Base-by-base conservation (phyloP, 306 rosid genomes). In the Quercus variabilis region DNA sequence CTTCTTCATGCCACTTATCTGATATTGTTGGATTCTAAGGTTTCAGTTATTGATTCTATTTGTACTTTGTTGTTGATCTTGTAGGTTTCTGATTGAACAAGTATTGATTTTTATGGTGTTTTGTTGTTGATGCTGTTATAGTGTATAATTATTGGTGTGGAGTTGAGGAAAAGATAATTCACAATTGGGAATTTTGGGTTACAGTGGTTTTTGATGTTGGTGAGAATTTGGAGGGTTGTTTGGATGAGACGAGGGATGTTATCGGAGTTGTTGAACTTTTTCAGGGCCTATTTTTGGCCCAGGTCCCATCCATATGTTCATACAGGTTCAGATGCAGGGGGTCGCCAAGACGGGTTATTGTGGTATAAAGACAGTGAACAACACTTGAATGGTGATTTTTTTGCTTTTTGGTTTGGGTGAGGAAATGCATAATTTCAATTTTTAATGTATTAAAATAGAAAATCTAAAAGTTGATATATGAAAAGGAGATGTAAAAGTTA, bases 211-310 rank as follows among this genome's bases (percentile, higher is more conserved):
- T 65, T 41, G 93, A 90, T 90, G 97, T 87, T 86, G 96, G 35
- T 19, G 72, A 88, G 86, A 87, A 83, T 85, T 73, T 78, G 78
- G 89, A 82, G 65, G 88, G 88, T 82, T 84, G 76, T 84, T 84
- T 86, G 82, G 83, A 20, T 80, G 93, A 87, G 83, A 90, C 87
- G 93, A 90, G 91, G 90, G 90, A 90, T 90, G 93, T 86, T 90
- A 81, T 86, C 93, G 46, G 88, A 77, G 90, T 86, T 90, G 83
- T 85, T 90, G 85, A 90, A 80, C 79, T 65, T 84, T 82, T 77
- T 90, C 80, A 86, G 83, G 87, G 88, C 93, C 87, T 90, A 91
- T 86, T 90, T 90, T 74, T 86, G 87, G 87, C 93, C 93, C 56
- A 80, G 87, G 81, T 86, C 90, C 79, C 82, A 78, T 5, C 73